Conservation (phyloP, 1,284 basidiomycete genomes). For the Meripilus lineatus region DNA sequence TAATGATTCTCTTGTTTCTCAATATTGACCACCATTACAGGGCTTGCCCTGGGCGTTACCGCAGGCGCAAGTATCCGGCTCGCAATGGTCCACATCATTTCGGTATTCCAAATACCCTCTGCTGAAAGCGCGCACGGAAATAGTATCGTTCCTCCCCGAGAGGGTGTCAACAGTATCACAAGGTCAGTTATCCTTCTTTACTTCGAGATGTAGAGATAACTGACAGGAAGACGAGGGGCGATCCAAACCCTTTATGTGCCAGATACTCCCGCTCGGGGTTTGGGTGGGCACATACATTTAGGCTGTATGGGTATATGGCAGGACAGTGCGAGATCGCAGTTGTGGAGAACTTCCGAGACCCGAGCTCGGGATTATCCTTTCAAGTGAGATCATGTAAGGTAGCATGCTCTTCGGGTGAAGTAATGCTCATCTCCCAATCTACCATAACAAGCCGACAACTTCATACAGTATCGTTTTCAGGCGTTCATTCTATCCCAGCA, state of each 20-base stretch:
- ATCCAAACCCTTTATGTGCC: background rate
- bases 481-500: no score
- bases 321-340: no score
- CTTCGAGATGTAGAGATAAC: background rate
- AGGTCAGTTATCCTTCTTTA: conserved; percentile 12
- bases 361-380: no score
- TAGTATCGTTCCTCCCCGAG: conserved; percentile 17
- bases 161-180: conserved; percentile 20
- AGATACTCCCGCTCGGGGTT: background rate
- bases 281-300: background rate
- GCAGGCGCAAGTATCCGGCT: conserved; percentile 16
- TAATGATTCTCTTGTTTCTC: no score
- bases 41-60: conserved; percentile 22
- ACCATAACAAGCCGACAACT: no score
- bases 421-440: no score
- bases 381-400: no score
- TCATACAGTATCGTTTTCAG: no score
- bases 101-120: conserved; percentile 19
- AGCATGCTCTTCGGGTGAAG: no score
- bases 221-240: background rate
- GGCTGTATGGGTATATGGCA: no score
- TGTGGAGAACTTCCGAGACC: no score
- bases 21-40: conserved; percentile 5
- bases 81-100: conserved; percentile 12
- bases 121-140: conserved; percentile 14